These are phyloP conservation scores for Aspergillus latus DNA, from an alignment of 2,329 filamentous ascomycete species.

Conservation along the genomic window DNA sequence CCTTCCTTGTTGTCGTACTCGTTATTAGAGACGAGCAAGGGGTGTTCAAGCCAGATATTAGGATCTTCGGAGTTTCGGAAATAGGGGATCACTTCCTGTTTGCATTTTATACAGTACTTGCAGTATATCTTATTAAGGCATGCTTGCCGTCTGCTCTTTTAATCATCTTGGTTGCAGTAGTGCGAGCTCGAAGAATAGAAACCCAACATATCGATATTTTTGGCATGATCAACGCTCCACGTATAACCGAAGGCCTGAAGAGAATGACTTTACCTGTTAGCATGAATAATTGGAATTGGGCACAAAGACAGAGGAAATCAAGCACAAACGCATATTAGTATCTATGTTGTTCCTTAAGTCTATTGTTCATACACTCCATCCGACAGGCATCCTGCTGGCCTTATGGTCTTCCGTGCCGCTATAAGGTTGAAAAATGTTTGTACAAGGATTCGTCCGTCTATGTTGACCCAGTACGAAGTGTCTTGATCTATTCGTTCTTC, in stretches of 20 bases:
- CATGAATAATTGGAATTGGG: too few species aligned
- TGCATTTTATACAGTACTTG: slow-evolving; percentile 22
- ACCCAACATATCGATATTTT: background rate
- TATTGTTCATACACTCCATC: too few species aligned
- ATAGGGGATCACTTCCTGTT: slow-evolving; percentile 26
- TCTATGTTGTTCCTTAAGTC: too few species aligned
- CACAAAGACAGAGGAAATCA: too few species aligned
- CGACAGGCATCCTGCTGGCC: too few species aligned
- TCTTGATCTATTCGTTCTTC: background rate
- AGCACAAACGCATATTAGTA: too few species aligned
- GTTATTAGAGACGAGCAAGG: slow-evolving; percentile 10
- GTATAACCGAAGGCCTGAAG: too few species aligned
- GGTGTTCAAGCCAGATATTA: slow-evolving; percentile 25
- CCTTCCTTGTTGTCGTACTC: slow-evolving; percentile 11
- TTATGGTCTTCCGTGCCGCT: too few species aligned
- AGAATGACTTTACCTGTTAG: too few species aligned
- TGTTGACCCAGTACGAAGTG: background rate
- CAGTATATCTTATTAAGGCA: slow-evolving; percentile 24
- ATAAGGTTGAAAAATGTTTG: too few species aligned
- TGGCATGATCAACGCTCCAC: too few species aligned
- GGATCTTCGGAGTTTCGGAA: slow-evolving; percentile 36
- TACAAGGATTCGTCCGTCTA: background rate
- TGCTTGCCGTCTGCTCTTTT: slow-evolving; percentile 4
- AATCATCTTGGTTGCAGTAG: background rate
- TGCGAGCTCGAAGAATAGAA: background rate